Base-by-base conservation (phyloP, 2,329 filamentous ascomycete genomes). In the Fusarium buharicum region DNA sequence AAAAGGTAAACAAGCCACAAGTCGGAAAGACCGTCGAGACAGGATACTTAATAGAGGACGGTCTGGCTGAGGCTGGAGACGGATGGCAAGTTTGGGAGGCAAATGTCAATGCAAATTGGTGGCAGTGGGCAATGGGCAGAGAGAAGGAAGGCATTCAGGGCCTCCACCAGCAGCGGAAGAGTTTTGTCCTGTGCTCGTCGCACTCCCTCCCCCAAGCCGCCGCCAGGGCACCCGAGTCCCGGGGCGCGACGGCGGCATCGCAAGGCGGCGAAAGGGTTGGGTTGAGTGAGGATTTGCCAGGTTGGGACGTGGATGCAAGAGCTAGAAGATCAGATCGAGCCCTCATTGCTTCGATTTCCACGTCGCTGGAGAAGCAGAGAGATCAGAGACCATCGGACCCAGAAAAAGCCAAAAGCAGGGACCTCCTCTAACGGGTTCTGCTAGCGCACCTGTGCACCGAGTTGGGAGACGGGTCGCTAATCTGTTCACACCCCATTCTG, bases 321-420 rank as follows among this genome's bases (percentile, higher is more conserved):
- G 54, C 40, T 55, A 44, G 50, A 67, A 72, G 53, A 33, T n/a
- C 43, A 72, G 71, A 75, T 75, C 55, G 50, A 46, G 52, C 64
- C 50, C 72, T 68, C 61, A 74, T 74, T 75, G 73, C 70, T 63
- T 67, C 75, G 74, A 76, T 76, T 67, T 60, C 62, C 66, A 74
- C 50, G 63, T 41, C 56, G 39, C 27, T 61, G 68, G 66, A 67
- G 64, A 59, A 57, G 41, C 50, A 24, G 55, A 30, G 57, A 40
- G 70, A 74, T 73, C 73, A 72, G 64, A 71, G 63, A 48, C 51
- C 67, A 74, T 73, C 69, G 69, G 56, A 48, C 52, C 62, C 59
- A 58, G 13, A 52, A 41, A 58, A 38, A 49, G 10, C 44, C 56
- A 51, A 59, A 64, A 61, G 66, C 70, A 73, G 70, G 71, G 68